Percentiles rank a stretch among this genome's conserved stretches.
These are phyloP conservation scores for Diaporthe aspalathi DNA, from an alignment of 2,329 filamentous ascomycete genomes.

Conservation along the genomic window DNA sequence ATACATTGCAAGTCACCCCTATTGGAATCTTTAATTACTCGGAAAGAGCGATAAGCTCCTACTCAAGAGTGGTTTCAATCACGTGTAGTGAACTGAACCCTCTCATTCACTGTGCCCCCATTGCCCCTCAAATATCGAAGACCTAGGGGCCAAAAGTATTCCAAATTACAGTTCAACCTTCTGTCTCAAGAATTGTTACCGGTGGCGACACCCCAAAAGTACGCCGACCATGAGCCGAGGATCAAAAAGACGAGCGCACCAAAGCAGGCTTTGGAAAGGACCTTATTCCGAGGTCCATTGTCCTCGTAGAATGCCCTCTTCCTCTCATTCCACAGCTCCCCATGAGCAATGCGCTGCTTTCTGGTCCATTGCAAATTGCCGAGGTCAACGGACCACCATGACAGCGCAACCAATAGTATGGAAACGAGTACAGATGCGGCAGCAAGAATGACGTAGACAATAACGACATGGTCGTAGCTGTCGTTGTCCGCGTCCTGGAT, in stretches of 20 bases:
- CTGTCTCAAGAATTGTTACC: conserved; percentile 56
- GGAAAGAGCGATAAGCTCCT: too few relatives aligned
- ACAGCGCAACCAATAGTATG: conserved; percentile 50
- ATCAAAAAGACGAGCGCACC: conserved; percentile 53
- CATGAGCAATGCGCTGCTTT: conserved; percentile 60
- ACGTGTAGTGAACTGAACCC: too few relatives aligned
- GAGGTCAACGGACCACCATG: conserved; percentile 53
- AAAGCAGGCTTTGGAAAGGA: conserved; percentile 58
- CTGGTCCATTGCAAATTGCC: conserved; percentile 68
- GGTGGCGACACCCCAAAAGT: conserved; percentile 71
- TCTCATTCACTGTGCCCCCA: too few relatives aligned
- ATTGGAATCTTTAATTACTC: too few relatives aligned
- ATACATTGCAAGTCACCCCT: too few relatives aligned
- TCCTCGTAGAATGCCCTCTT: conserved; percentile 51
- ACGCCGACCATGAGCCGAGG: conserved; percentile 64
- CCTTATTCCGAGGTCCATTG: conserved; percentile 51
- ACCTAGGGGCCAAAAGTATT: neutral
- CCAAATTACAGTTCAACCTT: neutral
- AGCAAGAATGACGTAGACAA: conserved; percentile 67
- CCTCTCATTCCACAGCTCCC: conserved; percentile 54
- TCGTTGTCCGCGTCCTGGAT: conserved; percentile 69
- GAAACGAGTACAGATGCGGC: conserved; percentile 60
- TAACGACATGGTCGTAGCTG: conserved; percentile 65
- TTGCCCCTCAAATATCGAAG: too few relatives aligned
- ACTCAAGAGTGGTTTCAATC: too few relatives aligned